phyloP scores from a whole-genome alignment of 495 filamentous ascomycete species.

The Lasiosphaeriaceae sp. region DNA sequence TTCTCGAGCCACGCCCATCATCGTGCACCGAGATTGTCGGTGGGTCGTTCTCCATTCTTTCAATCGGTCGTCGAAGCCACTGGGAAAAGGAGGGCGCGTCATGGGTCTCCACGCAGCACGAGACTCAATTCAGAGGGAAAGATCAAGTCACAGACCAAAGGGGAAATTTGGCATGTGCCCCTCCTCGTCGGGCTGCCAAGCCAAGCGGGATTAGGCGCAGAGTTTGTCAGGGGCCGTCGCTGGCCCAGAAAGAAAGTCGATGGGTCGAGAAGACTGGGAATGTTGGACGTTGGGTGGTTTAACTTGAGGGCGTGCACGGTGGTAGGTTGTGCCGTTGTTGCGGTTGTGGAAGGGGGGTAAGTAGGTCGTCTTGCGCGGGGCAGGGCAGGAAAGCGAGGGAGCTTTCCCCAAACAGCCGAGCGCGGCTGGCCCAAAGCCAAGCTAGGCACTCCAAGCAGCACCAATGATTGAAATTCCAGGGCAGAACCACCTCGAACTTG shows the following conservation, averaged over 20 bases:
- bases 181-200: not conserved
- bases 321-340: not conserved
- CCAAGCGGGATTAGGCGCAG: not conserved
- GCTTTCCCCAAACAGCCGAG: too few relatives aligned
- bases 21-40: conserved; percentile 29
- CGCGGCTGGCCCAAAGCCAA: too few relatives aligned
- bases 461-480: too few relatives aligned
- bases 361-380: not conserved
- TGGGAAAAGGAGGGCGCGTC: conserved; percentile 16
- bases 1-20: conserved; percentile 32
- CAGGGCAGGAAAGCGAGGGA: too few relatives aligned
- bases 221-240: not conserved
- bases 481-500: too few relatives aligned
- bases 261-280: not conserved
- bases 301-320: too few relatives aligned
- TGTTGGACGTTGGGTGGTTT: too few relatives aligned
- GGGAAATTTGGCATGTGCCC: conserved; percentile 17
- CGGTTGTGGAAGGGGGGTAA: not conserved
- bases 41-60: conserved; percentile 44
- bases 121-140: not conserved
- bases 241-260: not conserved
- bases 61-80: conserved; percentile 11
- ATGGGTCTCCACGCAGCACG: conserved; percentile 12
- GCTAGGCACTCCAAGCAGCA: too few relatives aligned
- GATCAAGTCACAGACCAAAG: conserved; percentile 1